Evolutionary conservation across 2,329 filamentous ascomycete genomes (phyloP).

Genomic region (Curvularia verruculosa): DNA sequence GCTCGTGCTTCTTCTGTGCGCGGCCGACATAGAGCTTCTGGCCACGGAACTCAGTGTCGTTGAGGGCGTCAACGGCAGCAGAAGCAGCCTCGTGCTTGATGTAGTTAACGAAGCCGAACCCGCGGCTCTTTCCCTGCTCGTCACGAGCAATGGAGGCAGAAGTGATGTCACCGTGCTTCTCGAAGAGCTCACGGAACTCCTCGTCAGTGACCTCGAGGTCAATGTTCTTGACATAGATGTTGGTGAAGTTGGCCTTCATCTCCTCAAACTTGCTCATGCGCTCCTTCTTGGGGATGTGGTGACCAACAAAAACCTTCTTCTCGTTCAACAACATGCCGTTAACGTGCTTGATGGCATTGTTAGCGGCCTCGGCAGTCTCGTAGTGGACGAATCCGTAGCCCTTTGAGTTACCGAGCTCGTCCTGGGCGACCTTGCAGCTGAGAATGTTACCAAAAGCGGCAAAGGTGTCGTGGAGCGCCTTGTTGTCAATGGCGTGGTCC

Average conservation of each 20-base stretch:
- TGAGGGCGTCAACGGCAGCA: slow-evolving; percentile 87
- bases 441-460: slow-evolving; percentile 98
- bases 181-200: slow-evolving; percentile 91
- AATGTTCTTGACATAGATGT: slow-evolving; percentile 99
- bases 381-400: slow-evolving; percentile 99
- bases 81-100: slow-evolving; percentile 85
- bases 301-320: slow-evolving; percentile 99
- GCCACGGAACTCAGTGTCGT: slow-evolving; percentile 88
- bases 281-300: slow-evolving; percentile 99
- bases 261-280: slow-evolving; percentile 99
- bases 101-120: slow-evolving; percentile 97
- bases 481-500: slow-evolving; percentile 98
- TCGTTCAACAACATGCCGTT: slow-evolving; percentile 99
- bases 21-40: slow-evolving; percentile 98
- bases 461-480: slow-evolving; percentile 99
- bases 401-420: slow-evolving; percentile 96
- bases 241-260: slow-evolving; percentile 99
- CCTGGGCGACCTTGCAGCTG: slow-evolving; percentile 98
- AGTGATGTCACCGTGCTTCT: slow-evolving; percentile 91
- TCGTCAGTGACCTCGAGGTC: slow-evolving; percentile 83
- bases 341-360: slow-evolving; percentile 98
- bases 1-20: slow-evolving; percentile 99
- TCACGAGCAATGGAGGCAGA: slow-evolving; percentile 93
- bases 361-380: slow-evolving; percentile 96
- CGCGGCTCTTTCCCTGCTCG: slow-evolving; percentile 87